Evolutionary conservation across 129 eudicot species (phyloP).

Genomic region (Pittosporum tobira): DNA sequence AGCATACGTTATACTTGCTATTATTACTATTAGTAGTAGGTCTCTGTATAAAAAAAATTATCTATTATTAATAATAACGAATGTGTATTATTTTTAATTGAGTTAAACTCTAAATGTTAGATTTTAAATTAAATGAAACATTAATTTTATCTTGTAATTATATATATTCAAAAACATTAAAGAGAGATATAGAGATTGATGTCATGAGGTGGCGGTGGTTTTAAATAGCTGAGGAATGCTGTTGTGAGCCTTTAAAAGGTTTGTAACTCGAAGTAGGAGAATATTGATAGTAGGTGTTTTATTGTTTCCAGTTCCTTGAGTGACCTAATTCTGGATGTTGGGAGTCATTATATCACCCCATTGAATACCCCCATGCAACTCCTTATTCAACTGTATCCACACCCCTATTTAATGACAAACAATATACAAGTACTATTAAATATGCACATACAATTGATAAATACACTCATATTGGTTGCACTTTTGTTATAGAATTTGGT

Average conservation of each 20-base stretch:
- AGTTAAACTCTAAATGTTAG: no score
- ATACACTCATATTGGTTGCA: no score
- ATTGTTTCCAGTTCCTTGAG: constrained; percentile 9
- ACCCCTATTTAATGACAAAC: constrained; percentile 8
- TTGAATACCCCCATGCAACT: constrained; percentile 12
- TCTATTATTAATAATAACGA: no score
- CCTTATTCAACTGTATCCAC: constrained; percentile 4
- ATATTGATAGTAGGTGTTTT: constrained; percentile 4
- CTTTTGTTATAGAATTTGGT: no score
- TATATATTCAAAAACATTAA: no score
- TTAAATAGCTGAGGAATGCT: background rate
- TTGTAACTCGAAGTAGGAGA: constrained; percentile 2
- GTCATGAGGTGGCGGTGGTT: constrained; percentile 7
- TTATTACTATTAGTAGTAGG: no score
- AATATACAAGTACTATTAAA: background rate
- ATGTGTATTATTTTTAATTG: no score
- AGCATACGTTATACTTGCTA: no score
- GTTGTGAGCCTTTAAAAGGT: background rate
- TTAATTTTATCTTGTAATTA: no score
- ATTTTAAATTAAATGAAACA: no score
- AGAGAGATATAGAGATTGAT: background rate
- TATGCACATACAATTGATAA: background rate
- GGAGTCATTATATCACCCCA: constrained; percentile 5
- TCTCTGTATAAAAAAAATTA: no score
- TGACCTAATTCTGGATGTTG: constrained; percentile 13